phyloP scores from a whole-genome alignment of 2,329 filamentous ascomycete genomes.

The Xylariales sp. region DNA sequence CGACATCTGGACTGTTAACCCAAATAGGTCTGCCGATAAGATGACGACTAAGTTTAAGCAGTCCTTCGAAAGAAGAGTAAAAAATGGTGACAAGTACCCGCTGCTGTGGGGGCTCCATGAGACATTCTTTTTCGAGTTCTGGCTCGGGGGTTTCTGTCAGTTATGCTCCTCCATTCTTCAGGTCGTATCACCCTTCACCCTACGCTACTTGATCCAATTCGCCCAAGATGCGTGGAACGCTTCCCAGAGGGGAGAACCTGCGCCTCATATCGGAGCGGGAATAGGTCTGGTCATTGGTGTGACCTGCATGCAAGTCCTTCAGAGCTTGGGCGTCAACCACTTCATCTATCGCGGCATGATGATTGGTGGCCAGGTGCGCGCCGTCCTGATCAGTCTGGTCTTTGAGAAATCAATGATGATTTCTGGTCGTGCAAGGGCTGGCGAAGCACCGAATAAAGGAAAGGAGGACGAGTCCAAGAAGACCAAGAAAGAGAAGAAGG shows the following conservation, averaged over 20 bases:
- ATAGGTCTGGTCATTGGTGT: conserved; percentile 82
- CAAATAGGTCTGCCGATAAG: conserved; percentile 65
- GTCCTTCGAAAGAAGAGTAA: conserved; percentile 65
- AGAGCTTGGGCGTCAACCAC: conserved; percentile 79
- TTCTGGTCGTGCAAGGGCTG: conserved; percentile 82
- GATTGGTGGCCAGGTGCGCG: conserved; percentile 78
- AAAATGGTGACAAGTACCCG: conserved; percentile 65
- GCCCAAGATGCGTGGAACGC: conserved; percentile 74
- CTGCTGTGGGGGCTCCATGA: conserved; percentile 80
- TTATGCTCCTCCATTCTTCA: conserved; percentile 69
- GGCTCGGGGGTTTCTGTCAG: conserved; percentile 75
- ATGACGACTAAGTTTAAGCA: conserved; percentile 62
- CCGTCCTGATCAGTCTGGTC: conserved; percentile 76
- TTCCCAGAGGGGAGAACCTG: conserved; percentile 39
- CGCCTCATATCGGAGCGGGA: conserved; percentile 68
- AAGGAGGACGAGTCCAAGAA: conserved; percentile 38
- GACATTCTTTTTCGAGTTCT: conserved; percentile 79
- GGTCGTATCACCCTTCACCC: conserved; percentile 77
- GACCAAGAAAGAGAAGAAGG: conserved; percentile 28
- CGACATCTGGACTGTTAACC: conserved; percentile 88
- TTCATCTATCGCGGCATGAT: conserved; percentile 93
- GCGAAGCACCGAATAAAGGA: conserved; percentile 45
- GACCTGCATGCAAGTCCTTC: conserved; percentile 76
- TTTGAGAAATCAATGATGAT: conserved; percentile 92
- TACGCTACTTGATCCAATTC: conserved; percentile 83